These are phyloP conservation scores for Backusella luteola DNA, from an alignment of 192 early-diverging fungal species.

Conservation along the genomic window DNA sequence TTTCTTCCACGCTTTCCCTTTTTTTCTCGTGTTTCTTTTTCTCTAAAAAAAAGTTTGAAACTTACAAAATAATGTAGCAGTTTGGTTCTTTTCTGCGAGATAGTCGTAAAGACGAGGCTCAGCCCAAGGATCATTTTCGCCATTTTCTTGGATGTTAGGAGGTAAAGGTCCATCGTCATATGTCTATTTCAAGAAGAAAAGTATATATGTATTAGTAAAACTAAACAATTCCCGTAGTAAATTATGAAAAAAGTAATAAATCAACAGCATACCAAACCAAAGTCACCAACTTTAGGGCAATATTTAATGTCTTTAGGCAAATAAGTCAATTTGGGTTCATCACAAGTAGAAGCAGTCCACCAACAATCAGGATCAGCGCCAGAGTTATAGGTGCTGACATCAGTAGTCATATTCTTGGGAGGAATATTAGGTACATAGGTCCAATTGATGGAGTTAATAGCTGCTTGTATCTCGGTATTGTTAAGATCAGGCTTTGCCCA, in stretches of 20 bases:
- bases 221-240: too few relatives aligned
- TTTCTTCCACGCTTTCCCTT: neutral
- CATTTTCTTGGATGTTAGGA: neutral
- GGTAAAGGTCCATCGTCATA: conserved; percentile 37
- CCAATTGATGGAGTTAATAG: conserved; percentile 29
- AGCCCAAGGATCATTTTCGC: conserved; percentile 18
- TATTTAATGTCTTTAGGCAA: conserved; percentile 31
- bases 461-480: conserved; percentile 25
- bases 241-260: neutral
- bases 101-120: conserved; percentile 37
- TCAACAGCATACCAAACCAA: conserved; percentile 8
- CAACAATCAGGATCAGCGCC: conserved; percentile 22
- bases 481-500: conserved; percentile 35
- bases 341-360: conserved; percentile 28
- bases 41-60: neutral
- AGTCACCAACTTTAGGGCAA: conserved; percentile 21
- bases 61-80: conserved; percentile 36
- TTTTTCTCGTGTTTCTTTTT: neutral
- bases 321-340: conserved; percentile 26
- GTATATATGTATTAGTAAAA: neutral
- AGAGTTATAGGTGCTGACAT: conserved; percentile 26
- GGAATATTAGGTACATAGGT: conserved; percentile 28
- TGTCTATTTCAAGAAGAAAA: conserved; percentile 10
- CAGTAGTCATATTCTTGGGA: conserved; percentile 1
- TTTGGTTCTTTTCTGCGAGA: conserved; percentile 36